These are phyloP conservation scores for Triticum urartu DNA, from an alignment of 176 grass and related monocot species.

Conservation along the genomic window DNA sequence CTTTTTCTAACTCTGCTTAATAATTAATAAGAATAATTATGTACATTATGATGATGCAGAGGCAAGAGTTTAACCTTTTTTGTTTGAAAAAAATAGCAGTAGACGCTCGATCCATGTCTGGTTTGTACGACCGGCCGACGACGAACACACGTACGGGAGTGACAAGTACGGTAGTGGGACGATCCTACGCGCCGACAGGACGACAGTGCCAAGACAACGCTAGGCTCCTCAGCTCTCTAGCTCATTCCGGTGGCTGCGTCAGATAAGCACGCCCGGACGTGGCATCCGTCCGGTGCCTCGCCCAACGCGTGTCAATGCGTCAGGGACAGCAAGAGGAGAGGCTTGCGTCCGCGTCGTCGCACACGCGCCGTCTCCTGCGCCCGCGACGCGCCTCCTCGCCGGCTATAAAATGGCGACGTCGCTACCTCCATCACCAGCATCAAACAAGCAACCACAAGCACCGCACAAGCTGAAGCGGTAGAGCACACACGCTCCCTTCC, in stretches of 20 bases:
- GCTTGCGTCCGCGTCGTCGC: slow-evolving; percentile 28
- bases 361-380: slow-evolving; percentile 19
- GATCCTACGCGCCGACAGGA: neutral
- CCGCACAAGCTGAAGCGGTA: too few species aligned
- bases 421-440: neutral
- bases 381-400: neutral
- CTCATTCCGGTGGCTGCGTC: neutral
- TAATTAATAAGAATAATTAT: too few species aligned
- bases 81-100: too few species aligned
- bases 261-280: slow-evolving; percentile 12
- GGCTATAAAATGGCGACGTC: neutral
- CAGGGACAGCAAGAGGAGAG: neutral
- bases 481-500: neutral
- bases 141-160: neutral
- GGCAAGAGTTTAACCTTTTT: too few species aligned
- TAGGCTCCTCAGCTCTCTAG: neutral
- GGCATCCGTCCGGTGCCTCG: neutral
- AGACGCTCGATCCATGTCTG: too few species aligned
- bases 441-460: neutral
- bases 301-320: neutral
- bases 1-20: too few species aligned
- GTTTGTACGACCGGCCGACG: too few species aligned
- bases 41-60: too few species aligned
- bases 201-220: neutral
- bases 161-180: neutral